These are phyloP conservation scores for Xylariaceae sp. DNA, from an alignment of 2,329 filamentous ascomycete species.

Conservation along the genomic window DNA sequence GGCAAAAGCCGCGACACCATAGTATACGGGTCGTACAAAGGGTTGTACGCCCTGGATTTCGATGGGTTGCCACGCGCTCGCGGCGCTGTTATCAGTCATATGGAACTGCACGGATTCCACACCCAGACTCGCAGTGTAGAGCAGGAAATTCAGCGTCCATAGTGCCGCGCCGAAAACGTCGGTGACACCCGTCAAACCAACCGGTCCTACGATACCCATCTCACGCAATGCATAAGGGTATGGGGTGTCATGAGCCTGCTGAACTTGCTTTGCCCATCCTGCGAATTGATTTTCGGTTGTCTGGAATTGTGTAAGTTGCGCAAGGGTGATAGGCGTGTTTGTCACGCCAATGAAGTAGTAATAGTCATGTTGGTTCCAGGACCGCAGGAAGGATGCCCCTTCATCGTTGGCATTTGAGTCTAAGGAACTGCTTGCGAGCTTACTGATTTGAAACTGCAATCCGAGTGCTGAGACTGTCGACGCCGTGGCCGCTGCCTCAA, in stretches of 20 bases:
- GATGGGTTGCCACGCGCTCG: slow-evolving; percentile 48
- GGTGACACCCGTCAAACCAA: slow-evolving; percentile 44
- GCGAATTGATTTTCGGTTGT: slow-evolving; percentile 46
- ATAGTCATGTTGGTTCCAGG: slow-evolving; percentile 54
- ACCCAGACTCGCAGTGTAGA: slow-evolving; percentile 46
- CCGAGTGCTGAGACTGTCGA: slow-evolving; percentile 41
- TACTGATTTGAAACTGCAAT: slow-evolving; percentile 45
- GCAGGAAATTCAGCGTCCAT: slow-evolving; percentile 52
- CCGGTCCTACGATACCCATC: slow-evolving; percentile 50
- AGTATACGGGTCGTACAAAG: slow-evolving; percentile 48
- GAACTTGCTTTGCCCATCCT: slow-evolving; percentile 44
- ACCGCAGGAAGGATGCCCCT: slow-evolving; percentile 32
- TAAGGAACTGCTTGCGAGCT: slow-evolving; percentile 29
- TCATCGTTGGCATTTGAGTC: too few species aligned
- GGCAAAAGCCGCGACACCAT: slow-evolving; percentile 49
- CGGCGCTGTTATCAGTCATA: slow-evolving; percentile 53
- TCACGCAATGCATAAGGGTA: slow-evolving; percentile 49
- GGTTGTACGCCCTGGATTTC: slow-evolving; percentile 37
- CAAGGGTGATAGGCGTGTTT: slow-evolving; percentile 40
- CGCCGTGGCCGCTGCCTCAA: slow-evolving; percentile 48
- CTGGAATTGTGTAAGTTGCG: slow-evolving; percentile 43
- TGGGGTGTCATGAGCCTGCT: slow-evolving; percentile 38
- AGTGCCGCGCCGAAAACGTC: slow-evolving; percentile 49
- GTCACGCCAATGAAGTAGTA: slow-evolving; percentile 51
- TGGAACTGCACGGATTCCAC: slow-evolving; percentile 49